Percentiles rank a stretch among this genome's conserved stretches.
These are phyloP conservation scores for Beauveria sp. DNA, from an alignment of 2,329 filamentous ascomycete genomes.

Conservation along the genomic window DNA sequence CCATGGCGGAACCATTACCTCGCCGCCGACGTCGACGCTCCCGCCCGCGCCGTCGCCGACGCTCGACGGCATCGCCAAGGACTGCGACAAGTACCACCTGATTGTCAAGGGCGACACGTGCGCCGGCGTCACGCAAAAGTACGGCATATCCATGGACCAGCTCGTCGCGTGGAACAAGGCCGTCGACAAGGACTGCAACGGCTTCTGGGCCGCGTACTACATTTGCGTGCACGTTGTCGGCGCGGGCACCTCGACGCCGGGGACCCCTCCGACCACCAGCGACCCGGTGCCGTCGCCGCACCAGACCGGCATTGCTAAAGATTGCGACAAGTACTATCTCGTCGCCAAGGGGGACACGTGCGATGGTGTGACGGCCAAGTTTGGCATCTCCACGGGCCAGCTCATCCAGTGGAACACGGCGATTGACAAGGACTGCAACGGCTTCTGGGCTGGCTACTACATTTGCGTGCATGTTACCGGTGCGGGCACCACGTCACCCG, in stretches of 20 bases:
- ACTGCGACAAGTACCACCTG: slow-evolving; percentile 11
- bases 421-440: slow-evolving; percentile 2
- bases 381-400: not conserved
- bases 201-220: not conserved
- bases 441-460: not conserved
- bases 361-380: slow-evolving; percentile 1
- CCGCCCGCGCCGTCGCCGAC: not conserved
- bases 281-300: not conserved
- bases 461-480: not conserved
- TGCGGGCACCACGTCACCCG: not conserved
- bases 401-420: slow-evolving; percentile 8
- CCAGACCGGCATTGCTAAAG: slow-evolving; percentile 1
- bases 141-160: slow-evolving; percentile 6
- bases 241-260: not conserved
- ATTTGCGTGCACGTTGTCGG: not conserved
- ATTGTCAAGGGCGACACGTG: slow-evolving; percentile 5
- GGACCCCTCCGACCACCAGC: not conserved
- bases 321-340: slow-evolving; percentile 9
- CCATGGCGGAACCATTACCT: not conserved
- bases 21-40: not conserved
- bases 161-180: slow-evolving; percentile 10
- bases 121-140: slow-evolving; percentile 4
- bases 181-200: slow-evolving; percentile 3
- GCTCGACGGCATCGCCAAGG: slow-evolving; percentile 2
- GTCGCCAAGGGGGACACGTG: not conserved